A percentile compares a stretch with the other conserved stretches of the same genome.
phyloP scores from a whole-genome alignment of 345 rosid species.

The Acer campestre region DNA sequence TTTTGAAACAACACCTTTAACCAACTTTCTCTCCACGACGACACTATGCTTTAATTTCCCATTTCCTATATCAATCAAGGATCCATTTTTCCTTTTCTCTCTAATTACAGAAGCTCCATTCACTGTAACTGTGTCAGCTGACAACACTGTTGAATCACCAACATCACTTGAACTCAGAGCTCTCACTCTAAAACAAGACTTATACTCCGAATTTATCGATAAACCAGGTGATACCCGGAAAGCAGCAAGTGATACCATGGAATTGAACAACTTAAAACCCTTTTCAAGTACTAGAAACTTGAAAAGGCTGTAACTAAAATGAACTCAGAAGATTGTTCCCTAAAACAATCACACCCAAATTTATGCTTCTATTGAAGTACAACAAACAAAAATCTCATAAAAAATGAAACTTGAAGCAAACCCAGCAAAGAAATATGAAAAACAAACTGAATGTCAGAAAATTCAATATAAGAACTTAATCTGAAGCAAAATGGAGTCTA shows the following conservation, averaged over 20 bases:
- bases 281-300: slow-evolving; percentile 9
- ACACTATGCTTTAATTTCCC: slow-evolving; percentile 29
- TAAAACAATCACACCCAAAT: slow-evolving; percentile 16
- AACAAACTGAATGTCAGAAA: background rate
- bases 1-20: slow-evolving; percentile 33
- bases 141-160: slow-evolving; percentile 34
- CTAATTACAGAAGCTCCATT: slow-evolving; percentile 39
- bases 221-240: slow-evolving; percentile 31
- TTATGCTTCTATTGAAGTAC: slow-evolving; percentile 13
- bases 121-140: slow-evolving; percentile 33
- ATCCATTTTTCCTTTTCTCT: slow-evolving; percentile 30
- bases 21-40: slow-evolving; percentile 31
- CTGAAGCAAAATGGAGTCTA: background rate
- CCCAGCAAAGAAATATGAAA: background rate
- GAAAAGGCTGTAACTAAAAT: background rate
- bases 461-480: background rate
- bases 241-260: slow-evolving; percentile 40
- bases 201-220: slow-evolving; percentile 25
- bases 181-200: slow-evolving; percentile 42
- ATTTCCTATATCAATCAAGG: slow-evolving; percentile 34
- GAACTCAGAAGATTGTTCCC: background rate
- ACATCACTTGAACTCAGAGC: slow-evolving; percentile 38
- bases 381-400: background rate
- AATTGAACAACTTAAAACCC: background rate
- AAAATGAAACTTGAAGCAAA: slow-evolving; percentile 11